Base-by-base conservation (phyloP, 176 grass and related monocot species). In the Canna indica region DNA sequence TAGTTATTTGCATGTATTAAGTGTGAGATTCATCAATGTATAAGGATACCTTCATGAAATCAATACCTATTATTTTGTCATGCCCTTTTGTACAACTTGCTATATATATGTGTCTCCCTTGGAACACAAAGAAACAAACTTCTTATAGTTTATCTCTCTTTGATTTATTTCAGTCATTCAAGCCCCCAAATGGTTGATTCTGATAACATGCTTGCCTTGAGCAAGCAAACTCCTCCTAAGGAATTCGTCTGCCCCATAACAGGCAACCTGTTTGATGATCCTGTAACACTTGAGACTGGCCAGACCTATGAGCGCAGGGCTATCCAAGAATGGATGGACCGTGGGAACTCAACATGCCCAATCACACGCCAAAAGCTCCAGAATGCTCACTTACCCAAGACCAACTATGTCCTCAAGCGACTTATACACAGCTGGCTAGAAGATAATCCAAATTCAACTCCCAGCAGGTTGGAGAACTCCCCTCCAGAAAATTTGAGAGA, bases 161-260 rank as follows among this genome's bases (percentile, higher is more conserved):
- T 31, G 57, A 4, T 66, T 64, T 5, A 44, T 44, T 63, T 1
- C 36, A 76, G 73, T 45, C 30, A 42, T 34, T 18, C 60, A n/a
- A 76, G 73, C 36, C 59, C 60, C 27, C 59, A 61, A 36, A 76
- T 76, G 60, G 44, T 35, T 65, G 59, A 76, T 66, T 66, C 73
- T 34, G 60, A 65, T 36, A 66, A 64, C 29, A 76, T 52, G 27
- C 11, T 53, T 66, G 56, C 63, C 61, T 54, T n/a, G 15, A 70
- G 11, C 27, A 73, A 38, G 48, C 59, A 27, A 72, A 8, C 77
- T 41, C 85, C 83, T 48, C 87, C 83, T 25, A 90, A 90, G 81
- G 87, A 86, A 71, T 90, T 90, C 69, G 77, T 90, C 67, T 90
- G 87, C 71, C 81, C 87, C 34, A 90, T 90, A 75, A 90, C 87